Evolutionary conservation across 345 rosid genomes (phyloP), one percentile per base, ranked within the genome.

Genomic region (Durio zibethinus): DNA sequence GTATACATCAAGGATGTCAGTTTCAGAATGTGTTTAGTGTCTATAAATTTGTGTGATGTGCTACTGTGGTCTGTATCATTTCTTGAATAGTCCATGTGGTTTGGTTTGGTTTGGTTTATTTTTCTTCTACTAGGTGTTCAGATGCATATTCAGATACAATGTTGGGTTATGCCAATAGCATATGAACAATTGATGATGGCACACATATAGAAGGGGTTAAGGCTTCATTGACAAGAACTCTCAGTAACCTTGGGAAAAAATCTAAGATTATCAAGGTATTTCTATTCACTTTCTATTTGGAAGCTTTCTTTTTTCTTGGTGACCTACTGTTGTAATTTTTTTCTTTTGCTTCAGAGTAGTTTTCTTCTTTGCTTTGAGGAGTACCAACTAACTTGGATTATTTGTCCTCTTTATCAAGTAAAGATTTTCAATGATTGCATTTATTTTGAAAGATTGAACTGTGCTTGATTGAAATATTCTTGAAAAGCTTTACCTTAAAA

Each of bases 61-160:
- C 67, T 36, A 52, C 31, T 38, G 48, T 54, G 56, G 18, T 57
- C 21, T 40, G 20, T 38, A 21, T 73, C 25, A 56, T 54, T 40
- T 54, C 23, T 72, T 62, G 6, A 64, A 56, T 38, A 38, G 48
- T 59, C 74, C 23, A 2, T 74, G 50, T 85, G 61, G 52, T 76
- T 73, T 74, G 21, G 23, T 43, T 33, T 33, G 36, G 36, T 33
- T 73, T 77, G n/a, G 47, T 68, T 68, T 60, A 45, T 81, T 69
- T 25, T 42, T 82, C 82, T 71, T 82, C 76, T 78, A 60, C 75
- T 73, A 94, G 99, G 99, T 96, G 97, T 80, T 88, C 92, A 56
- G 98, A 96, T 91, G 98, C 95, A 79, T 96, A 96, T 85, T 92
- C 99, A 57, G 99, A 93, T 86, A 93, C 95, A 69, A 81, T 93